A percentile compares a stretch with the other conserved stretches of the same genome.
phyloP scores from a whole-genome alignment of 129 eudicot genomes.

The Heracleum sosnowskyi region DNA sequence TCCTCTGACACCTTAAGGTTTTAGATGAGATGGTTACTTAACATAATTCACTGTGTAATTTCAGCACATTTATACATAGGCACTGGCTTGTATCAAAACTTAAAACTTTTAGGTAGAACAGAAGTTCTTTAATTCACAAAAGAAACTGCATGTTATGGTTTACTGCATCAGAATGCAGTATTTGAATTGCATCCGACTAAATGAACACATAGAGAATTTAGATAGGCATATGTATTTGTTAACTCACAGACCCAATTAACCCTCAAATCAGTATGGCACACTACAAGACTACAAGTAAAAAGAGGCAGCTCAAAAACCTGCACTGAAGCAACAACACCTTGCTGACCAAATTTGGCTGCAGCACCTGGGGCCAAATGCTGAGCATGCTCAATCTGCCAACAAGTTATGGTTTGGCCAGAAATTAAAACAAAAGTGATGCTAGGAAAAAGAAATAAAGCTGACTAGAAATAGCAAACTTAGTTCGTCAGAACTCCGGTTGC shows the following conservation, averaged over 20 bases:
- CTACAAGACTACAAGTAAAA: background rate
- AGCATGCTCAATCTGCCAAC: constrained; percentile 84
- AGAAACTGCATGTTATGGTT: too few relatives aligned
- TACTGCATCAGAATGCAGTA: background rate
- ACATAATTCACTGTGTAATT: background rate
- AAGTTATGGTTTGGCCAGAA: background rate
- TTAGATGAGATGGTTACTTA: too few relatives aligned
- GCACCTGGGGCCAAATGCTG: constrained; percentile 78
- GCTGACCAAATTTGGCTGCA: constrained; percentile 70
- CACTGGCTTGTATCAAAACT: background rate
- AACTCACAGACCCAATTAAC: background rate
- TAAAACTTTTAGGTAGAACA: background rate
- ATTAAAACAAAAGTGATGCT: background rate
- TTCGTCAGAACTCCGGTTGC: background rate
- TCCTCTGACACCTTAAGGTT: too few relatives aligned
- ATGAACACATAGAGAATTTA: background rate
- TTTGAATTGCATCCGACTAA: background rate
- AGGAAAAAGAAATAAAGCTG: background rate
- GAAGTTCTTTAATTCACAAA: too few relatives aligned
- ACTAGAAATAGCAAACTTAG: background rate
- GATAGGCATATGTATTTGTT: background rate
- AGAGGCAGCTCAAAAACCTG: constrained; percentile 41
- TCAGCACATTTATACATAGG: too few relatives aligned
- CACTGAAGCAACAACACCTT: constrained; percentile 68
- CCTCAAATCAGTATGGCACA: background rate